A percentile compares a stretch with the other conserved stretches of the same genome.
Evolutionary conservation across 257 asterid species (phyloP).

Genomic region (Nicotiana tabacum): DNA sequence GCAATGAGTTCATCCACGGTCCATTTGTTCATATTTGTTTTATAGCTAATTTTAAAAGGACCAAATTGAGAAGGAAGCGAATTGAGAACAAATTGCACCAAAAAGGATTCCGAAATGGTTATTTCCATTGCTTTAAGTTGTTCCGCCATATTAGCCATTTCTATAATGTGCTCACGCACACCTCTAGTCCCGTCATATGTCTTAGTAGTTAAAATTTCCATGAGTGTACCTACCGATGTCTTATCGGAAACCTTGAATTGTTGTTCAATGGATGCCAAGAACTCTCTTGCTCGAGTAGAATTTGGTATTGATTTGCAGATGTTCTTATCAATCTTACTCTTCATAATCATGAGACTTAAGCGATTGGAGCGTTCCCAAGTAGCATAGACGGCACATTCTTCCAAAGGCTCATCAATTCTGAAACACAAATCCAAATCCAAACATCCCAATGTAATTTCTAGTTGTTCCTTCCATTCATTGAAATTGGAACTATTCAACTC

Average conservation of each 20-base stretch:
- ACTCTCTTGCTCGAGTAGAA: neutral
- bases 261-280: neutral
- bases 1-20: neutral
- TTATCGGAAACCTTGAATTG: neutral
- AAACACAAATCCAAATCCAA: conserved; percentile 3
- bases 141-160: conserved; percentile 6
- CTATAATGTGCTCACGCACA: neutral
- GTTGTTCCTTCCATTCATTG: conserved; percentile 5
- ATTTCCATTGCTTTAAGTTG: conserved; percentile 5
- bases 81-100: conserved; percentile 11
- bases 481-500: conserved; percentile 1
- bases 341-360: neutral
- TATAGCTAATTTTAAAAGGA: conserved; percentile 3
- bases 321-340: neutral
- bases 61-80: conserved; percentile 2
- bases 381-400: neutral
- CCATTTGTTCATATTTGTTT: neutral
- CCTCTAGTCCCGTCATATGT: neutral
- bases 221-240: neutral
- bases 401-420: neutral
- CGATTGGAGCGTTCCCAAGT: conserved; percentile 6
- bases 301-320: neutral
- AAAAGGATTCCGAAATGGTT: conserved; percentile 10
- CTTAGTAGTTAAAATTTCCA: neutral
- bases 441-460: neutral